Conservation (phyloP, 2,329 filamentous ascomycete species). For the Cladosporium sp. region DNA sequence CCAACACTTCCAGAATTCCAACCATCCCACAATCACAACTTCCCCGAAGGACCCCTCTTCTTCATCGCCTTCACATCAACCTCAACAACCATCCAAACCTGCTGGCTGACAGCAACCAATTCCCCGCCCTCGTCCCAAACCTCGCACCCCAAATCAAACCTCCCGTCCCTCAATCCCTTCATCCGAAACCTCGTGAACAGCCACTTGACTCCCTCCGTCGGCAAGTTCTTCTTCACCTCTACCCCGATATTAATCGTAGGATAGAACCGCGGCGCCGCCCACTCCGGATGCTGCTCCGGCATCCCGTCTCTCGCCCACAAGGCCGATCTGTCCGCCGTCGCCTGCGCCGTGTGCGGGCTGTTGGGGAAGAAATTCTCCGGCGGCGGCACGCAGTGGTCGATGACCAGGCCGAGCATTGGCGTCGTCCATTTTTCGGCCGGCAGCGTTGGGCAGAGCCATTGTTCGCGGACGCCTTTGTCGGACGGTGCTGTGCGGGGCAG, state of each 20-base stretch:
- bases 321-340: background rate
- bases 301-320: background rate
- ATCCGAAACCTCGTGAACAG: conserved; percentile 15
- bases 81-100: conserved; percentile 16
- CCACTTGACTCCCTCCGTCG: conserved; percentile 18
- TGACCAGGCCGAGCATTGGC: conserved; percentile 13
- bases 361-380: conserved; percentile 15
- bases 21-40: background rate
- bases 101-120: conserved; percentile 14
- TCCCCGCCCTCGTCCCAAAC: conserved; percentile 17
- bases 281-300: conserved; percentile 12
- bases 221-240: conserved; percentile 17
- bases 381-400: conserved; percentile 15
- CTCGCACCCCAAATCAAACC: conserved; percentile 18
- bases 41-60: conserved; percentile 1
- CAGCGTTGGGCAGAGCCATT: conserved; percentile 15
- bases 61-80: conserved; percentile 5
- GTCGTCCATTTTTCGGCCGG: conserved; percentile 15
- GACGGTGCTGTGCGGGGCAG: conserved; percentile 10
- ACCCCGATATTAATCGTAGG: conserved; percentile 18
- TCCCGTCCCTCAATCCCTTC: conserved; percentile 17
- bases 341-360: conserved; percentile 11
- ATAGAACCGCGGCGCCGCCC: conserved; percentile 14
- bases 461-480: conserved; percentile 7
- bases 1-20: no score